Evolutionary conservation across 2,329 filamentous ascomycete species (phyloP).

Genomic region (Alternaria hordeiaustralica): DNA sequence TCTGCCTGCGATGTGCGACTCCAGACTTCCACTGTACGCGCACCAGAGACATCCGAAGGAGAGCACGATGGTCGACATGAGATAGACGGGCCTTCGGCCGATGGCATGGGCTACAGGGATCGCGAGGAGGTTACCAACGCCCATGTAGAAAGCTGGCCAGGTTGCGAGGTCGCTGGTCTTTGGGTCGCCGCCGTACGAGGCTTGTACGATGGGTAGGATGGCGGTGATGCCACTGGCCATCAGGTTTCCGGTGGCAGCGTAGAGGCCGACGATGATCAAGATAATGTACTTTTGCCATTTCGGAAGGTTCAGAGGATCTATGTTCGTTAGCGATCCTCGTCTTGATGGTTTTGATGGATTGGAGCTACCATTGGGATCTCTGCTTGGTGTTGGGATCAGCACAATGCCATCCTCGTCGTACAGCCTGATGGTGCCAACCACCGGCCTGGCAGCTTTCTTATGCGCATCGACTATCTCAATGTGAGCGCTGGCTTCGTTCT

Average conservation of each 20-base stretch:
- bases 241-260: conserved; percentile 12
- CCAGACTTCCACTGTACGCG: conserved; percentile 9
- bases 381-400: conserved; percentile 18
- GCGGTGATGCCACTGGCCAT: conserved; percentile 19
- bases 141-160: conserved; percentile 21
- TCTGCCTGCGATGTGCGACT: conserved; percentile 16
- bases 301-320: conserved; percentile 15
- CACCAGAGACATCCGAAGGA: conserved; percentile 16
- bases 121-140: conserved; percentile 14
- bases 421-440: conserved; percentile 17
- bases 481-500: conserved; percentile 7
- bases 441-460: conserved; percentile 17
- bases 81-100: conserved; percentile 15
- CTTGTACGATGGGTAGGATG: conserved; percentile 12
- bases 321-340: background rate
- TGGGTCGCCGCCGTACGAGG: conserved; percentile 8
- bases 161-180: conserved; percentile 14
- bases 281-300: conserved; percentile 18
- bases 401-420: conserved; percentile 16
- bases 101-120: conserved; percentile 16
- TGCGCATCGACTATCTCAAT: conserved; percentile 15
- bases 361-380: conserved; percentile 16
- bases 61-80: conserved; percentile 12
- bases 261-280: conserved; percentile 16
- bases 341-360: background rate